Evolutionary conservation across 768 basidiomycete species (phyloP), one percentile per base, ranked within the genome.

Genomic region (Mrakia hoshinonis): DNA sequence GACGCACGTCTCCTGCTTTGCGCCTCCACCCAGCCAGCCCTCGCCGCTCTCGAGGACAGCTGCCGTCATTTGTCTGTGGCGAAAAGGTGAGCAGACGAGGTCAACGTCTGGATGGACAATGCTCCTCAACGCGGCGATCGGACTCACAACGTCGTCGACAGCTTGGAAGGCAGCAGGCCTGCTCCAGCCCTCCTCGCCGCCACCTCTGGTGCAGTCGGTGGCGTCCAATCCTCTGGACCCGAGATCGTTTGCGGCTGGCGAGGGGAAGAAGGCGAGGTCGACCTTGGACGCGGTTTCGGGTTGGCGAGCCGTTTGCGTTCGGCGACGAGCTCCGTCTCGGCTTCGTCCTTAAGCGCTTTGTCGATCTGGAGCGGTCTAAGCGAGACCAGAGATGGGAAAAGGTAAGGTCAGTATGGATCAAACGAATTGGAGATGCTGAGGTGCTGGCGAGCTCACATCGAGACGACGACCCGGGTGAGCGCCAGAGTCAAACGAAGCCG

Each of bases 241-340:
- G 81, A n/a, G 92, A 90, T 0, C 77, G 76, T 76, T 89, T 90
- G 24, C 81, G 89, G 91, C 62, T 81, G 96, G 81, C 95, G 97
- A 5, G 82, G 81, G 82, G 94, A 94, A 20, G 64, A 61, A 15
- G 58, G 31, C 31, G 58, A 39, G 1, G 58, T 36, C 20, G 58
- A 22, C n/a, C 36, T 22, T 58, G 55, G 55, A 38, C 31, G 58
- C 18, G 58, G 58, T 61, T 61, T 38, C 1, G 58, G 58, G 34
- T 61, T 61, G 34, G 58, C 51, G 51, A 68, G 51, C 24, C 70
- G 63, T 48, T 61, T 72, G 18, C 48, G 70, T 58, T 72, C 70
- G 29, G 52, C 70, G 43, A 72, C 65, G 39, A 67, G 58, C 13
- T 48, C 65, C 18, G 38, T 52, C 34, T 72, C 70, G 12, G 70